Percentiles rank a stretch among this genome's conserved stretches.
phyloP scores from a whole-genome alignment of 371 early-diverging fungal species.

The Mucor plumbeus region DNA sequence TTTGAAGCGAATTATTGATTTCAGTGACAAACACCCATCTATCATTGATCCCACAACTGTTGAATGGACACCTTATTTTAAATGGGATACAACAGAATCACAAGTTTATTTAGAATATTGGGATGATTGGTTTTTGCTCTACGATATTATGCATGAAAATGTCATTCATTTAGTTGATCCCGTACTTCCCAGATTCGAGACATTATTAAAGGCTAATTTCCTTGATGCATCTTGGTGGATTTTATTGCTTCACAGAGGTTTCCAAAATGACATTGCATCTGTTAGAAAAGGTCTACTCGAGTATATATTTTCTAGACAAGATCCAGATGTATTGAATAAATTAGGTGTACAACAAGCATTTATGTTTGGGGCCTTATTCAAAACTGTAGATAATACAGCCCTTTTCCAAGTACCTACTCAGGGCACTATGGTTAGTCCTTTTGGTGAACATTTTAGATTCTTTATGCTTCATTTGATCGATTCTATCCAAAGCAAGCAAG shows the following conservation, averaged over 20 bases:
- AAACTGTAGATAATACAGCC: conserved; percentile 37
- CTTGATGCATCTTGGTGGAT: conserved; percentile 56
- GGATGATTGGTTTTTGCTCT: conserved; percentile 65
- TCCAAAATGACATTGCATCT: conserved; percentile 45
- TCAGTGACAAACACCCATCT: conserved; percentile 35
- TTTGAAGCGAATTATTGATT: conserved; percentile 50
- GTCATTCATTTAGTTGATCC: conserved; percentile 61
- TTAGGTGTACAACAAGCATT: conserved; percentile 41
- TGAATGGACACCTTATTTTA: conserved; percentile 47
- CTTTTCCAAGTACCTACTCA: conserved; percentile 48
- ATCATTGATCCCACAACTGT: neutral
- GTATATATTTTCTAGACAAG: conserved; percentile 41
- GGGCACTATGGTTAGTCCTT: conserved; percentile 51
- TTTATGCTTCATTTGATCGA: conserved; percentile 37
- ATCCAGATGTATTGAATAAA: conserved; percentile 28
- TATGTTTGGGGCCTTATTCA: conserved; percentile 47
- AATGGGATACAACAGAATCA: conserved; percentile 34
- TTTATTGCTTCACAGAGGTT: conserved; percentile 46
- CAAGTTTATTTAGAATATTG: conserved; percentile 41
- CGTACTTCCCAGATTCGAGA: conserved; percentile 48
- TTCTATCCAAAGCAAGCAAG: conserved; percentile 26
- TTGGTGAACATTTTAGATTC: conserved; percentile 44
- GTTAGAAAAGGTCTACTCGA: conserved; percentile 49
- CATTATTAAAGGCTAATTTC: conserved; percentile 27
- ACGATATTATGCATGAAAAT: conserved; percentile 63